A percentile compares a stretch with the other conserved stretches of the same genome.
These are phyloP conservation scores for Volutella citrinella DNA, from an alignment of 2,329 filamentous ascomycete species.

Conservation along the genomic window DNA sequence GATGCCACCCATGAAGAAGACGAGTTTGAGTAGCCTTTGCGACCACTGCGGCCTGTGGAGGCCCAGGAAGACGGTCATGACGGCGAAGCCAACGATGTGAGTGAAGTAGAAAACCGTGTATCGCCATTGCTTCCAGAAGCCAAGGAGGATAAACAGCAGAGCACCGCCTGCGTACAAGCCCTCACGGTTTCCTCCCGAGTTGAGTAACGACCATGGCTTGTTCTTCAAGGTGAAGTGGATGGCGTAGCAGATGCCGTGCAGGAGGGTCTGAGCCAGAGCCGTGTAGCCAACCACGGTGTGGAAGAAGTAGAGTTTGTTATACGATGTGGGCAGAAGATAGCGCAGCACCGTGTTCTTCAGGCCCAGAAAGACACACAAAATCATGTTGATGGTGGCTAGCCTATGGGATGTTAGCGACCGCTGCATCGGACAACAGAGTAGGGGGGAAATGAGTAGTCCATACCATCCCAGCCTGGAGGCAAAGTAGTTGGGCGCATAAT, in stretches of 20 bases:
- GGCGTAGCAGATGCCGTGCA: constrained; percentile 36
- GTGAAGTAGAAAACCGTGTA: constrained; percentile 48
- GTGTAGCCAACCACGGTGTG: constrained; percentile 45
- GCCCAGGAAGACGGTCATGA: constrained; percentile 37
- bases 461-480: constrained; percentile 24
- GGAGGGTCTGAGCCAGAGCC: constrained; percentile 31
- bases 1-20: constrained; percentile 35
- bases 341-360: constrained; percentile 48
- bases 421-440: too few species aligned
- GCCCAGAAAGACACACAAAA: constrained; percentile 41
- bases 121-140: constrained; percentile 31
- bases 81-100: constrained; percentile 40
- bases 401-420: constrained; percentile 25
- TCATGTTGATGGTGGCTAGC: constrained; percentile 42
- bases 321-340: constrained; percentile 24
- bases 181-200: constrained; percentile 8
- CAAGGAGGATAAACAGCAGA: constrained; percentile 36
- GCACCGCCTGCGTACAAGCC: constrained; percentile 28
- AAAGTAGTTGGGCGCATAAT: too few species aligned
- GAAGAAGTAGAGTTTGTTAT: constrained; percentile 45
- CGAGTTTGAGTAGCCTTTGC: constrained; percentile 35
- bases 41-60: constrained; percentile 42
- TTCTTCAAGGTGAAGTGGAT: constrained; percentile 27
- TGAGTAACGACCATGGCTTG: constrained; percentile 7
- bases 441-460: background rate